Percentiles rank a stretch among this genome's conserved stretches.
Conservation (phyloP, 768 basidiomycete genomes). For the Russula virescens region DNA sequence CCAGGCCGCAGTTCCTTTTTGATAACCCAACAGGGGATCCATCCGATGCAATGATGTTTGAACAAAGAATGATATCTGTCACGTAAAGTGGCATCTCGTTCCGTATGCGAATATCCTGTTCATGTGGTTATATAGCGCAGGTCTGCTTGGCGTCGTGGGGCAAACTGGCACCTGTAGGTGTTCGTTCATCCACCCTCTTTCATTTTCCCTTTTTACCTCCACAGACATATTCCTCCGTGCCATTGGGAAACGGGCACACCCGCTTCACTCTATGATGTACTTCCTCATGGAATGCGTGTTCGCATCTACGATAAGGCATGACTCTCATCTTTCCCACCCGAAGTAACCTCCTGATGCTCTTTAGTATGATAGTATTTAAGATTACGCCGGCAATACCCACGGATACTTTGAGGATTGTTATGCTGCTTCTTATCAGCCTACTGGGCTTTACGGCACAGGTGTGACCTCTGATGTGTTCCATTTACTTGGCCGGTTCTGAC, state of each 20-base stretch:
- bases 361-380: slow-evolving; percentile 40
- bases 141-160: slow-evolving; percentile 58
- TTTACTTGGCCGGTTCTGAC: neutral
- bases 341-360: neutral
- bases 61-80: slow-evolving; percentile 52
- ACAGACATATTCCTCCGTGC: slow-evolving; percentile 50
- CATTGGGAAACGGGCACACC: slow-evolving; percentile 70
- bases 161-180: slow-evolving; percentile 64
- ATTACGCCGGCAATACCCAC: slow-evolving; percentile 43
- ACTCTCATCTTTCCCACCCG: neutral
- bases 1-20: slow-evolving; percentile 72
- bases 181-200: neutral
- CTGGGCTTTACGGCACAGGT: slow-evolving; percentile 47
- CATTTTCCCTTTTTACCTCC: neutral
- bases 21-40: slow-evolving; percentile 30
- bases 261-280: slow-evolving; percentile 64
- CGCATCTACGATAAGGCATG: slow-evolving; percentile 32
- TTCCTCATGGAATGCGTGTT: slow-evolving; percentile 56
- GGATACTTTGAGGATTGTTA: slow-evolving; percentile 39
- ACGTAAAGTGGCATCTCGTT: slow-evolving; percentile 32
- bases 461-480: neutral
- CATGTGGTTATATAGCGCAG: slow-evolving; percentile 37
- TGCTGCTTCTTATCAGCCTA: slow-evolving; percentile 47
- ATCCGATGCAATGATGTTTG: slow-evolving; percentile 25
- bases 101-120: neutral